Conservation (phyloP, 2,329 filamentous ascomycete genomes). For the Ceratocystis colombiana region DNA sequence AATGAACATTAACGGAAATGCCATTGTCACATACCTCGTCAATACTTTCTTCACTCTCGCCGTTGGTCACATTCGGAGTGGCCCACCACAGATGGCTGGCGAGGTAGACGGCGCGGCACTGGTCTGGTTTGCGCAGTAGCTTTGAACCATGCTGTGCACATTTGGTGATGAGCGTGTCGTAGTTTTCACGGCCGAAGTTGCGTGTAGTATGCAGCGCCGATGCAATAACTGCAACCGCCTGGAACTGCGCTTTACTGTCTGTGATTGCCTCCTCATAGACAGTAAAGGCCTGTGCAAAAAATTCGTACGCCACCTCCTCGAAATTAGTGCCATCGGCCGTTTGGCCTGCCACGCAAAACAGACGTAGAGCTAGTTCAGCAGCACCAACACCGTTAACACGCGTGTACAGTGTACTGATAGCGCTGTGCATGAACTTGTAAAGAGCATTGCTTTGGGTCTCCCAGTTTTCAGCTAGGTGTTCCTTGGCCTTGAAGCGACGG, state of each 20-base stretch:
- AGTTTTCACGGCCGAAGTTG: slow-evolving; percentile 92
- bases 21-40: slow-evolving; percentile 46
- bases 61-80: slow-evolving; percentile 65
- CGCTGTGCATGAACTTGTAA: slow-evolving; percentile 91
- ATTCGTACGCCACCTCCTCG: slow-evolving; percentile 95
- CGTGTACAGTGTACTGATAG: slow-evolving; percentile 75
- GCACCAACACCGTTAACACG: slow-evolving; percentile 67
- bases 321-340: slow-evolving; percentile 84
- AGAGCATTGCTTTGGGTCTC: slow-evolving; percentile 59
- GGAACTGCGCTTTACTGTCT: slow-evolving; percentile 93
- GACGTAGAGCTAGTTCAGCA: slow-evolving; percentile 75
- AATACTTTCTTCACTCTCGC: slow-evolving; percentile 65
- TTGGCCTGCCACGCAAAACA: slow-evolving; percentile 88
- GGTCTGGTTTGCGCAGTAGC: slow-evolving; percentile 91
- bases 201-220: slow-evolving; percentile 79
- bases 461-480: slow-evolving; percentile 66
- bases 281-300: slow-evolving; percentile 95
- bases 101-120: slow-evolving; percentile 91
- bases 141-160: slow-evolving; percentile 95
- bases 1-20: background rate
- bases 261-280: slow-evolving; percentile 95
- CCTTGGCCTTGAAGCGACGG: slow-evolving; percentile 75
- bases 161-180: slow-evolving; percentile 97
- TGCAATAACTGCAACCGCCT: slow-evolving; percentile 90
- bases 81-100: slow-evolving; percentile 98